A percentile compares a stretch with the other conserved stretches of the same genome.
These are phyloP conservation scores for Cytospora mali DNA, from an alignment of 2,329 filamentous ascomycete species.

Conservation along the genomic window DNA sequence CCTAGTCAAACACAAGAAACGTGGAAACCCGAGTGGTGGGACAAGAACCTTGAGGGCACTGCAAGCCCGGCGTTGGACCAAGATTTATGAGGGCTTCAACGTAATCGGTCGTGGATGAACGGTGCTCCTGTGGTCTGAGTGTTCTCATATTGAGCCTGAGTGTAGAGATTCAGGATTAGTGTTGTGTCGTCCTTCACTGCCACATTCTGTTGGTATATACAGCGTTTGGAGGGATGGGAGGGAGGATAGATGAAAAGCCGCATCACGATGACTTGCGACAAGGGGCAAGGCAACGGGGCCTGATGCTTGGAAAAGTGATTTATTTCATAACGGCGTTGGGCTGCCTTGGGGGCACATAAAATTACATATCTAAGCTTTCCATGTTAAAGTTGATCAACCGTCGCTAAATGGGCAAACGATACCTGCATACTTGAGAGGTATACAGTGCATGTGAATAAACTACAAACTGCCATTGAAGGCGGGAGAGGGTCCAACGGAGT, in stretches of 20 bases:
- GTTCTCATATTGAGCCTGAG: neutral
- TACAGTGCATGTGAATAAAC: neutral
- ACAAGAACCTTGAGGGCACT: neutral
- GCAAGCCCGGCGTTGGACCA: neutral
- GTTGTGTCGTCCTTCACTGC: neutral
- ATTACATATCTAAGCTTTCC: too few species aligned
- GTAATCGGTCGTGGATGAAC: neutral
- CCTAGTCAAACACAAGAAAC: too few species aligned
- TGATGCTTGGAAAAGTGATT: neutral
- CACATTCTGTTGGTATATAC: neutral
- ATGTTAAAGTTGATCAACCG: neutral
- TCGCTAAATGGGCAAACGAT: neutral
- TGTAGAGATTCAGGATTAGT: neutral
- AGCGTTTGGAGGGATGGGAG: neutral
- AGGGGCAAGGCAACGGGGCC: neutral
- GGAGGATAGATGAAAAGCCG: neutral
- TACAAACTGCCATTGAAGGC: too few species aligned
- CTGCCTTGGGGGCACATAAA: neutral
- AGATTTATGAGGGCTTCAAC: neutral
- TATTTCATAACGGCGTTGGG: conserved; percentile 1
- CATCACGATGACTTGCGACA: neutral
- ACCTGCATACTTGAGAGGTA: neutral
- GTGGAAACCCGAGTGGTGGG: neutral
- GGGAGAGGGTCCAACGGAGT: too few species aligned
- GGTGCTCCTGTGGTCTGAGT: neutral